These are phyloP conservation scores for Cenchrus purpureus DNA, from an alignment of 176 grass and related monocot species.

Conservation along the genomic window DNA sequence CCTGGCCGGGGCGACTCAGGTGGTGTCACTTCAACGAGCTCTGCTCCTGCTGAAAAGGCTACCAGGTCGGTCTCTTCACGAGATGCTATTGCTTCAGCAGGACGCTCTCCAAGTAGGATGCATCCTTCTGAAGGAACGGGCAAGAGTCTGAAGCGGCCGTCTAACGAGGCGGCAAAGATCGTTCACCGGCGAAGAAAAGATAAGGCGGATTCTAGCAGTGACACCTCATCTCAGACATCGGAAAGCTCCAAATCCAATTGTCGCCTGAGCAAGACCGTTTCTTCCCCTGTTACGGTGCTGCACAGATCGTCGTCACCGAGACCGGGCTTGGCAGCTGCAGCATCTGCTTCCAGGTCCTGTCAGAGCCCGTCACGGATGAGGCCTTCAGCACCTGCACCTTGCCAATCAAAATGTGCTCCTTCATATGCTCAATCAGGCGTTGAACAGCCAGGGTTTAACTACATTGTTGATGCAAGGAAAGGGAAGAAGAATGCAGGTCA, in stretches of 20 bases:
- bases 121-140: slow-evolving; percentile 21
- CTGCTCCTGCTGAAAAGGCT: slow-evolving; percentile 35
- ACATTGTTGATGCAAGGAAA: slow-evolving; percentile 41
- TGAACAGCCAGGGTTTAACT: slow-evolving; percentile 36
- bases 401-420: slow-evolving; percentile 41
- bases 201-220: slow-evolving; percentile 11
- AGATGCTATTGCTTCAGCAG: background rate
- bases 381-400: slow-evolving; percentile 46
- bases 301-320: slow-evolving; percentile 31
- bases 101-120: slow-evolving; percentile 30
- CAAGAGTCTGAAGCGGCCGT: slow-evolving; percentile 25
- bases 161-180: slow-evolving; percentile 22
- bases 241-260: slow-evolving; percentile 26
- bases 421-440: background rate
- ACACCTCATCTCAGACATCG: slow-evolving; percentile 43
- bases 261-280: background rate
- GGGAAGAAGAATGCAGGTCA: slow-evolving; percentile 64
- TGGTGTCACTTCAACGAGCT: background rate
- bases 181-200: slow-evolving; percentile 34
- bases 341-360: slow-evolving; percentile 29
- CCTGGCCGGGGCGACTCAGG: slow-evolving; percentile 35
- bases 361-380: slow-evolving; percentile 51
- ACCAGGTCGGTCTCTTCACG: slow-evolving; percentile 26
- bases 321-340: slow-evolving; percentile 31
- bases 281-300: slow-evolving; percentile 27